Percentiles rank a stretch among this genome's conserved stretches.
Evolutionary conservation across 2,329 filamentous ascomycete species (phyloP).

Genomic region (Fusarium nanum): DNA sequence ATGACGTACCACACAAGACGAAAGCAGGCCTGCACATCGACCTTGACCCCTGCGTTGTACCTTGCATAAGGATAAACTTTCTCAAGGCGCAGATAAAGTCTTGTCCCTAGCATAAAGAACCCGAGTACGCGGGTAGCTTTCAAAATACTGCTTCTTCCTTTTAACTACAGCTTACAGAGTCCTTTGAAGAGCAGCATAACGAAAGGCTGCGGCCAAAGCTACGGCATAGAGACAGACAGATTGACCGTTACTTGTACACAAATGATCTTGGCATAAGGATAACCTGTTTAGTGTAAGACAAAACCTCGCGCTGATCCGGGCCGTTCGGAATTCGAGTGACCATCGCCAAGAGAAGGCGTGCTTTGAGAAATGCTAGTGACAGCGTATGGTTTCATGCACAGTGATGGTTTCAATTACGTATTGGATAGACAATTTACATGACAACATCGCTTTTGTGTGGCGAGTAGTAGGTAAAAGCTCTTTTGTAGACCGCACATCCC

Average conservation of each 20-base stretch:
- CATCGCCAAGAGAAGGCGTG: neutral
- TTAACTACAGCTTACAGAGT: too few species aligned
- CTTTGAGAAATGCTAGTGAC: neutral
- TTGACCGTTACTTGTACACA: neutral
- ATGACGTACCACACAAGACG: neutral
- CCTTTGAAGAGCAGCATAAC: too few species aligned
- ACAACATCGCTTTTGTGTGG: too few species aligned
- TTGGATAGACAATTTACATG: too few species aligned
- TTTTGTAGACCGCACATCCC: too few species aligned
- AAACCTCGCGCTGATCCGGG: constrained; percentile 1
- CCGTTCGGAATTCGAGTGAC: neutral
- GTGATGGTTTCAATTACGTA: neutral
- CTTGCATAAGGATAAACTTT: neutral
- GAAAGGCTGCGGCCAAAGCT: too few species aligned
- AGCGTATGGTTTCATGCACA: neutral
- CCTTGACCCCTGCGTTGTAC: neutral
- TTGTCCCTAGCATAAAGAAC: neutral
- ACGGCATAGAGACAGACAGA: too few species aligned
- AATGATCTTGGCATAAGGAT: neutral
- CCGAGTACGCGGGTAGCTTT: neutral
- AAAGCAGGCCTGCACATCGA: neutral
- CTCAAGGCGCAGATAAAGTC: neutral
- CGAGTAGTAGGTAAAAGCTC: neutral
- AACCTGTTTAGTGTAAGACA: neutral
- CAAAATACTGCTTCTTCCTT: too few species aligned